These are phyloP conservation scores for Marasmius tenuissimus DNA, from an alignment of 1,284 basidiomycete genomes.

Conservation along the genomic window DNA sequence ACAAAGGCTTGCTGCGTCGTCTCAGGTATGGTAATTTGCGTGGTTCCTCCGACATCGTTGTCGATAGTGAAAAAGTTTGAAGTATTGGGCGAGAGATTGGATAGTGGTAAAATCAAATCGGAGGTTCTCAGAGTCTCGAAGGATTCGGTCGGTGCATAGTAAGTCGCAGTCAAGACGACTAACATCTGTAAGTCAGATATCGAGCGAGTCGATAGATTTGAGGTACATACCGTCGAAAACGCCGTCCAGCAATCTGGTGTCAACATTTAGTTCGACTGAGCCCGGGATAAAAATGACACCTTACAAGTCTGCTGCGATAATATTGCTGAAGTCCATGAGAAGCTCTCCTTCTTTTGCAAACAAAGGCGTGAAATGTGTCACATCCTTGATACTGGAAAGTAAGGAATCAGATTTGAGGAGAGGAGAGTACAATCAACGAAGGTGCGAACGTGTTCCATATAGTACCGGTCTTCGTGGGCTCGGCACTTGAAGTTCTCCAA, in stretches of 20 bases:
- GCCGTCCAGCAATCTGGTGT: conserved; percentile 24
- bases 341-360: conserved; percentile 36
- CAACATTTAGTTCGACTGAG: not conserved
- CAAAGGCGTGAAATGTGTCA: conserved; percentile 37
- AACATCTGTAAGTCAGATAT: not conserved
- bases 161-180: conserved; percentile 40
- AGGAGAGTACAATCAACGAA: not conserved
- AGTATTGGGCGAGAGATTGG: conserved; percentile 30
- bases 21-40: conserved; percentile 32
- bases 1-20: conserved; percentile 37
- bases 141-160: conserved; percentile 30
- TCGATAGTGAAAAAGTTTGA: conserved; percentile 36
- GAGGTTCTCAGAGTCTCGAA: conserved; percentile 32
- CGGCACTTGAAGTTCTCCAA: conserved; percentile 42
- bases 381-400: conserved; percentile 35
- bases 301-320: conserved; percentile 35
- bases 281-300: conserved; percentile 7
- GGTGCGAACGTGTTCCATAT: conserved; percentile 33
- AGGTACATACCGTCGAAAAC: conserved; percentile 22
- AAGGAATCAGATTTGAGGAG: not conserved
- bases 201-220: not conserved
- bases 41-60: conserved; percentile 32
- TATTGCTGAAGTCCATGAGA: conserved; percentile 43
- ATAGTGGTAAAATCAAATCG: conserved; percentile 36
- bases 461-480: conserved; percentile 38